A percentile compares a stretch with the other conserved stretches of the same genome.
phyloP scores from a whole-genome alignment of 192 early-diverging fungal species.

The Umbelopsis sp. region DNA sequence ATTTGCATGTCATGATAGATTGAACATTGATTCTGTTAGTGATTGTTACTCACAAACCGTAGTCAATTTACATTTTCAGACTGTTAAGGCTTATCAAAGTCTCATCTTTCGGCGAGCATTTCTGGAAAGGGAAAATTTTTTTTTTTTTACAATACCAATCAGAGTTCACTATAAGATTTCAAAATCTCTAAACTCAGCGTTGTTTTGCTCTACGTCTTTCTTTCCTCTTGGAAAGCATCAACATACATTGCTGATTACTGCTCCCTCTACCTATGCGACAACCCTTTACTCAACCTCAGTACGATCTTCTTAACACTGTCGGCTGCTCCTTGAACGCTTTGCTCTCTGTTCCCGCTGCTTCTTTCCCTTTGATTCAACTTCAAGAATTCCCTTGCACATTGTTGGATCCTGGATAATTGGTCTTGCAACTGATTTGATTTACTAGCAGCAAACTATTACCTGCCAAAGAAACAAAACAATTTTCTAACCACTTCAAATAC shows the following conservation, averaged over 20 bases:
- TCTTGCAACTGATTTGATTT: slow-evolving; percentile 1
- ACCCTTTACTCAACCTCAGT: slow-evolving; percentile 20
- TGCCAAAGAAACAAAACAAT: background rate
- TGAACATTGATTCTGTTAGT: no score
- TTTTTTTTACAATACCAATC: slow-evolving; percentile 3
- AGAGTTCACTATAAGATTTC: background rate
- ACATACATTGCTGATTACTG: slow-evolving; percentile 17
- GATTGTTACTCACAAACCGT: no score
- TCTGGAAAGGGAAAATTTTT: slow-evolving; percentile 20
- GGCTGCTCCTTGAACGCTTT: slow-evolving; percentile 13
- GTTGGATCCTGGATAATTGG: slow-evolving; percentile 20
- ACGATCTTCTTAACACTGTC: slow-evolving; percentile 14
- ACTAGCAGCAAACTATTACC: background rate
- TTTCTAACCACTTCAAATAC: background rate
- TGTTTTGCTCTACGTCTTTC: background rate
- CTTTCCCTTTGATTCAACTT: slow-evolving; percentile 20
- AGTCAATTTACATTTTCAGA: no score
- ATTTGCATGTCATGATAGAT: no score
- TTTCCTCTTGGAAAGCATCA: slow-evolving; percentile 19
- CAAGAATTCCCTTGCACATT: slow-evolving; percentile 21
- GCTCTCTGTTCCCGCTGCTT: slow-evolving; percentile 15
- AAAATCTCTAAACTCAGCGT: background rate
- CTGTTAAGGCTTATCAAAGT: background rate
- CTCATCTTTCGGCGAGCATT: background rate
- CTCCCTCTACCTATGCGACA: slow-evolving; percentile 14